phyloP scores from a whole-genome alignment of 2,329 filamentous ascomycete species.

The Aspergillus sp. region DNA sequence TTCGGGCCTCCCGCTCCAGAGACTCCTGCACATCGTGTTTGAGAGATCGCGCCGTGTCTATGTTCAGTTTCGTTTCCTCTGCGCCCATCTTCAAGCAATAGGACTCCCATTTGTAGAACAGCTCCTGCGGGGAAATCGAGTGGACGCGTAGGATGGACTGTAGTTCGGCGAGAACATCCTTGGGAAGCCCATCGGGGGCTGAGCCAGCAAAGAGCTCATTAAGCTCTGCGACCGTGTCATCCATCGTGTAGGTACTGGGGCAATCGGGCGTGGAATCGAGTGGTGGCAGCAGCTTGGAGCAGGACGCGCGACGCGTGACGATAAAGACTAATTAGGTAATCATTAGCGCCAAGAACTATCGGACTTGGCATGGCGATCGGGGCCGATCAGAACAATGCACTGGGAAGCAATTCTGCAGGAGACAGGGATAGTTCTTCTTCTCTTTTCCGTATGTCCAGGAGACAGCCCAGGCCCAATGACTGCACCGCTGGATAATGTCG shows the following conservation, averaged over 20 bases:
- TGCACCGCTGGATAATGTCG: conserved; percentile 6
- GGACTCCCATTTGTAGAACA: conserved; percentile 98
- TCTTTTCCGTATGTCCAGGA: no score
- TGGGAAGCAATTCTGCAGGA: no score
- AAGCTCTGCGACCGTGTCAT: conserved; percentile 43
- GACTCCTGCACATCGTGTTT: conserved; percentile 80
- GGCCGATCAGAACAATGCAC: no score
- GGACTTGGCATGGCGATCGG: no score
- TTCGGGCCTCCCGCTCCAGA: conserved; percentile 66
- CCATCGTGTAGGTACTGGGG: conserved; percentile 34
- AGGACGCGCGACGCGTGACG: no score
- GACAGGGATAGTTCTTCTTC: no score
- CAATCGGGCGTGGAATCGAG: no score
- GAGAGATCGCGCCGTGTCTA: conserved; percentile 64
- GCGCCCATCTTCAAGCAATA: conserved; percentile 91
- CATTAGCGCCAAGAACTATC: no score
- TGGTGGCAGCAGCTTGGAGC: no score
- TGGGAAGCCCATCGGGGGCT: conserved; percentile 51
- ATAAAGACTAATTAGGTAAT: no score
- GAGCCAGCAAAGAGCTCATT: conserved; percentile 50
- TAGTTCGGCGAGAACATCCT: conserved; percentile 72
- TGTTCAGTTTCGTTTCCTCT: conserved; percentile 62
- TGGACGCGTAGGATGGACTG: conserved; percentile 80
- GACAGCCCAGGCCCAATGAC: conserved; percentile 7
- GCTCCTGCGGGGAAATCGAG: conserved; percentile 68